Conservation (phyloP, 352 stramenopile species). For the Phytophthora tubulina region DNA sequence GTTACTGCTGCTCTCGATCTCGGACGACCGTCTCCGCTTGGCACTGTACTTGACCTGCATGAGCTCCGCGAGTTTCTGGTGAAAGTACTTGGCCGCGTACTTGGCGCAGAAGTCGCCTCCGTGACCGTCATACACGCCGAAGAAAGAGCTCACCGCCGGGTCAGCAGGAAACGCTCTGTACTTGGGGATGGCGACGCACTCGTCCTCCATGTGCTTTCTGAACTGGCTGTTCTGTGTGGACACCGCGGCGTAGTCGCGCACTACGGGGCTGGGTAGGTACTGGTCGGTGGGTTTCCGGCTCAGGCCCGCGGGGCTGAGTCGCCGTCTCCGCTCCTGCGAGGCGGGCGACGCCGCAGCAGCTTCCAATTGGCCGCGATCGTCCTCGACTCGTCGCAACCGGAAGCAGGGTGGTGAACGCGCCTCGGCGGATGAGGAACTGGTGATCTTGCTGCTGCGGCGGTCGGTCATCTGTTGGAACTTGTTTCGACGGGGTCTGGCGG, state of each 20-base stretch:
- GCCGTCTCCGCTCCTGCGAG: constrained; percentile 25
- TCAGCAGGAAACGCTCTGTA: constrained; percentile 70
- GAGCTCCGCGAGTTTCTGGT: constrained; percentile 57
- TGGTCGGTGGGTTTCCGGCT: constrained; percentile 24
- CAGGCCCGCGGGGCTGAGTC: constrained; percentile 19
- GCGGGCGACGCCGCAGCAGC: constrained; percentile 6
- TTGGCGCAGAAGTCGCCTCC: constrained; percentile 84
- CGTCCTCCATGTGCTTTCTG: constrained; percentile 86
- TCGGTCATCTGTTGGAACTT: constrained; percentile 32
- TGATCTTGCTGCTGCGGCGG: constrained; percentile 32
- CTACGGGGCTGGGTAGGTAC: constrained; percentile 52
- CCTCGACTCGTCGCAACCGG: constrained; percentile 11
- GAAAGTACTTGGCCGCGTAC: constrained; percentile 79
- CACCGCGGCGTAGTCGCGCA: constrained; percentile 76
- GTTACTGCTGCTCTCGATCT: constrained; percentile 48
- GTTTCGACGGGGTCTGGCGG: constrained; percentile 10
- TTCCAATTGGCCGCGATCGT: constrained; percentile 19
- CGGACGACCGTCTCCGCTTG: constrained; percentile 46
- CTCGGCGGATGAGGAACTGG: constrained; percentile 31
- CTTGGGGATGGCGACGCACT: constrained; percentile 79
- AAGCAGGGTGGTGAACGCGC: constrained; percentile 28
- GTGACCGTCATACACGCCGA: constrained; percentile 87
- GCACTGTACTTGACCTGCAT: constrained; percentile 53
- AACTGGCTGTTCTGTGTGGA: constrained; percentile 86
- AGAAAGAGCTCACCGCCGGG: constrained; percentile 78